Evolutionary conservation across 2,329 filamentous ascomycete species (phyloP).

Genomic region (Tolypocladium paradoxum): DNA sequence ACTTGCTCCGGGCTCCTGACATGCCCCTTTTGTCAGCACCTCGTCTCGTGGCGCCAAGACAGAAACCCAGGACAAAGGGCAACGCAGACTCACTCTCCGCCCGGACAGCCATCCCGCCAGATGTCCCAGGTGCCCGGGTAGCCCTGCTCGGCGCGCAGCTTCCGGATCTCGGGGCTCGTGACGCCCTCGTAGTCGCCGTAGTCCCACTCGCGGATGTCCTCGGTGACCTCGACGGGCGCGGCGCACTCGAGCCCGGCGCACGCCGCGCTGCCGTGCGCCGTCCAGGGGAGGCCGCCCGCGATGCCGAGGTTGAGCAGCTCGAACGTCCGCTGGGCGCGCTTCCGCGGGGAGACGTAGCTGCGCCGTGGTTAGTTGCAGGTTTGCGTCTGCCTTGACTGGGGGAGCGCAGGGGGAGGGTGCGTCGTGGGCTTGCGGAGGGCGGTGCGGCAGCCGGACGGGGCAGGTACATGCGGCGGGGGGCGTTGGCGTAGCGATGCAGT

Average conservation of each 20-base stretch:
- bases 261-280: conserved; percentile 29
- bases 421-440: neutral
- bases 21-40: neutral
- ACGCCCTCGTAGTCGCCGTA: conserved; percentile 83
- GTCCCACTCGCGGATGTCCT: conserved; percentile 75
- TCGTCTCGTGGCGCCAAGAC: too few relatives aligned
- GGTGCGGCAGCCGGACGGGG: neutral
- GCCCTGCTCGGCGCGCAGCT: conserved; percentile 45
- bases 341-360: conserved; percentile 77
- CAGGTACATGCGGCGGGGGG: neutral
- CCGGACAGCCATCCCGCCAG: conserved; percentile 79
- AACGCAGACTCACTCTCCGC: conserved; percentile 56
- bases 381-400: neutral
- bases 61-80: too few relatives aligned
- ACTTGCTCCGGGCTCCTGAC: conserved; percentile 60
- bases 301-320: conserved; percentile 73
- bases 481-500: neutral
- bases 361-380: neutral
- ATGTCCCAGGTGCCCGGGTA: conserved; percentile 62
- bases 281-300: conserved; percentile 61
- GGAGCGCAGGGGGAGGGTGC: neutral
- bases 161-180: conserved; percentile 58
- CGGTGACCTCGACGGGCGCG: conserved; percentile 55
- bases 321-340: conserved; percentile 78
- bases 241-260: conserved; percentile 35